Base-by-base conservation (phyloP, 345 rosid genomes). In the Hevea brasiliensis region DNA sequence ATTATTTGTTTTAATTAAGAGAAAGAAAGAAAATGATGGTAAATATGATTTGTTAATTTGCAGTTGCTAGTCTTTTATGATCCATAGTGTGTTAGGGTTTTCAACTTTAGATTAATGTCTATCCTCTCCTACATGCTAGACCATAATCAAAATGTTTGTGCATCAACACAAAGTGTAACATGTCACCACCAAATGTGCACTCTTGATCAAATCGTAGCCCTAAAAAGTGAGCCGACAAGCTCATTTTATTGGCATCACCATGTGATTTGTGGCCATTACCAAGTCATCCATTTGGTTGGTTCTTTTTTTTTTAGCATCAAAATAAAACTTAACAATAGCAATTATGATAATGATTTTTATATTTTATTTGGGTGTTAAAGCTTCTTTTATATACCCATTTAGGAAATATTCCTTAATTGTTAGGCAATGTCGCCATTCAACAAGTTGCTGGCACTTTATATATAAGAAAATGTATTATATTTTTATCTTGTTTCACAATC, bases 191-290 rank as follows among this genome's bases (percentile, higher is more conserved):
- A n/a, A n/a, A n/a, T n/a, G n/a, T 32, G 37, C 37, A 32, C 4
- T 1, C 37, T 32, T 32, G 3, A 32, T n/a, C n/a, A 66, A 76
- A 83, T 84, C 76, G 59, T 41, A 68, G 53, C 86, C 84, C 76
- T 61, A 75, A 68, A 83, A 85, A 80, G 88, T 80, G 85, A 80
- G 53, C 87, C 87, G 93, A 85, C 89, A 84, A 81, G 75, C 82
- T 87, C 88, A 82, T 87, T 85, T 67, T 73, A 74, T 75, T 47
- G 74, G 73, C 71, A 73, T 54, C 72, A 71, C 77, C 84, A 77
- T 79, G 84, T 85, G 92, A 74, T 82, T 67, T 74, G 70, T 78
- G 79, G 80, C 72, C 83, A 76, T 65, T 72, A 58, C 69, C 70
- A 64, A 77, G 61, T 66, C 61, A 56, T 71, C 37, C 70, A 18